These are phyloP conservation scores for Amoeboaphelidium protococcarum DNA, from an alignment of 371 early-diverging fungal species.

Conservation along the genomic window DNA sequence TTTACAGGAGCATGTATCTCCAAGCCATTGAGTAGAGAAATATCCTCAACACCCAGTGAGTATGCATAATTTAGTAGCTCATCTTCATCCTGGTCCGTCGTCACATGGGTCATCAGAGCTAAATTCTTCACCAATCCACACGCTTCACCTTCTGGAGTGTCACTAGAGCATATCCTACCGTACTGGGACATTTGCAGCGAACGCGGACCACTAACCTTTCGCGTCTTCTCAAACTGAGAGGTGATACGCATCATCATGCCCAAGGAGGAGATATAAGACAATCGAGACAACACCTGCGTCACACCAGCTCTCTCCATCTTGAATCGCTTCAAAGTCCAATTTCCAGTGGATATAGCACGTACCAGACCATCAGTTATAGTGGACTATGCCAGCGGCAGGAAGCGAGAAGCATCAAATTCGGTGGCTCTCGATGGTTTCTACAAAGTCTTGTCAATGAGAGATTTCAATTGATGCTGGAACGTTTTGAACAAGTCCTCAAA, in stretches of 20 bases:
- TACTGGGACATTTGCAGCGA: constrained; percentile 94
- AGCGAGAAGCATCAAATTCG: constrained; percentile 76
- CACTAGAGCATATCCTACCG: constrained; percentile 97
- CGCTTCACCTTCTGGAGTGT: constrained; percentile 99
- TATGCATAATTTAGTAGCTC: constrained; percentile 44
- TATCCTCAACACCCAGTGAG: constrained; percentile 67
- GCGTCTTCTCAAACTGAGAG: constrained; percentile 98
- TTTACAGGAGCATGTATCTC: constrained; percentile 30
- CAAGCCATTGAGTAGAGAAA: constrained; percentile 47
- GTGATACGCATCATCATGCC: constrained; percentile 99
- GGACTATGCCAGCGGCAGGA: constrained; percentile 53
- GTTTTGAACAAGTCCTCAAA: constrained; percentile 99
- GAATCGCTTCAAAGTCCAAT: constrained; percentile 99
- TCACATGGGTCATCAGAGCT: constrained; percentile 97
- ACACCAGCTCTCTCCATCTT: constrained; percentile 99
- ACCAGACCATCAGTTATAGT: constrained; percentile 85
- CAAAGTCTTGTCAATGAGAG: constrained; percentile 59
- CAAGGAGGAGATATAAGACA: constrained; percentile 88
- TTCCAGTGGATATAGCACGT: constrained; percentile 94
- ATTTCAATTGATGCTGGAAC: constrained; percentile 43
- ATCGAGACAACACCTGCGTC: constrained; percentile 87
- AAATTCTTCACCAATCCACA: constrained; percentile 99
- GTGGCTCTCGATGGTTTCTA: constrained; percentile 77
- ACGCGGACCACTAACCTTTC: constrained; percentile 98
- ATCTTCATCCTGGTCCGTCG: constrained; percentile 70